phyloP scores from a whole-genome alignment of 1,139 yeast species.

The Lodderomyces oxycetoniae region DNA sequence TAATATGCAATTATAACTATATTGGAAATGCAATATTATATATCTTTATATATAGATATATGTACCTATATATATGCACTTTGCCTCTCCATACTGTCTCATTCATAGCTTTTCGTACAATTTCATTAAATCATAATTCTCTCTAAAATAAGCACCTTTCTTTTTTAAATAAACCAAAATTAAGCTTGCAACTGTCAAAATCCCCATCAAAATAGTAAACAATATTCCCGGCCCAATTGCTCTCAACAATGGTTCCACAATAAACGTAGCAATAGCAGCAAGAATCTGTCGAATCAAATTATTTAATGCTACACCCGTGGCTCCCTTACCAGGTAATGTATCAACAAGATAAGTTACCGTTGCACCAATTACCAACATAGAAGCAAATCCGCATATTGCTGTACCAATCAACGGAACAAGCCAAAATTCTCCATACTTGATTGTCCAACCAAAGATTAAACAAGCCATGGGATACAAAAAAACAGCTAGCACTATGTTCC shows the following conservation, averaged over 20 bases:
- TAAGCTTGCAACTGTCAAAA: constrained; percentile 43
- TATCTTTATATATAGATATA: too few species aligned
- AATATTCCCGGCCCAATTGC: constrained; percentile 71
- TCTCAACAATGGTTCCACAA: constrained; percentile 60
- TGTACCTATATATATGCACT: neutral
- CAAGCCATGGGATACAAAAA: constrained; percentile 59
- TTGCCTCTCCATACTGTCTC: neutral
- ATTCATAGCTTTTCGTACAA: constrained; percentile 45
- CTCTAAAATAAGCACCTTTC: constrained; percentile 62
- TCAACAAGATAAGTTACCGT: constrained; percentile 80
- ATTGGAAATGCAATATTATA: too few species aligned
- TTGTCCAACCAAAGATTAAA: constrained; percentile 78
- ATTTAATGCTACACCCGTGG: constrained; percentile 83
- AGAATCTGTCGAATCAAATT: constrained; percentile 68
- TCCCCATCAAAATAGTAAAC: constrained; percentile 60
- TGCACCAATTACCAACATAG: constrained; percentile 80
- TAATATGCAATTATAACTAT: too few species aligned
- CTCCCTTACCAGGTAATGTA: constrained; percentile 82
- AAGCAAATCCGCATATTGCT: constrained; percentile 74
- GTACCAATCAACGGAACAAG: constrained; percentile 74
- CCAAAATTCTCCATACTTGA: constrained; percentile 66
- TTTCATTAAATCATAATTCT: constrained; percentile 54
- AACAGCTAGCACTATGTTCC: constrained; percentile 67
- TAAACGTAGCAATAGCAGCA: constrained; percentile 74
- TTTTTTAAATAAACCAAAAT: constrained; percentile 48